Percentiles rank a stretch among this genome's conserved stretches.
These are phyloP conservation scores for Rhododendron mucronatum DNA, from an alignment of 148 eudicot genomes.

Conservation along the genomic window DNA sequence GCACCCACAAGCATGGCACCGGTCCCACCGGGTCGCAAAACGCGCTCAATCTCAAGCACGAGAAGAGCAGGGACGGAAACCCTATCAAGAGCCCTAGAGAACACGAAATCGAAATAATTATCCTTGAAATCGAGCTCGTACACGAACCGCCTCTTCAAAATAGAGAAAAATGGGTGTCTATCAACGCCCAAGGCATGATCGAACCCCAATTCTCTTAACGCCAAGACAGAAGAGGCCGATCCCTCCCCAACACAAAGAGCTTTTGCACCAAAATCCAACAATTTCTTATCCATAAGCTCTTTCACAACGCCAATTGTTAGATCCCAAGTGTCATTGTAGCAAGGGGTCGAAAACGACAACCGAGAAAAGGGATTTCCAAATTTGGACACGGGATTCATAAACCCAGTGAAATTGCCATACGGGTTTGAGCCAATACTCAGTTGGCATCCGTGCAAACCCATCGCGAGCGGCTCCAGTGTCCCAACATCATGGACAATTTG, in stretches of 20 bases:
- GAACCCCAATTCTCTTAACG: conserved; percentile 55
- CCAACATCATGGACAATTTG: conserved; percentile 48
- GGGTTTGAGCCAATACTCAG: conserved; percentile 28
- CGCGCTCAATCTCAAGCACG: conserved; percentile 73
- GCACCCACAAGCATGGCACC: conserved; percentile 63
- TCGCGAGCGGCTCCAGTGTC: conserved; percentile 23
- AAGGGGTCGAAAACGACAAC: conserved; percentile 4
- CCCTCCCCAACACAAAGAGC: conserved; percentile 73
- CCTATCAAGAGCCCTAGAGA: conserved; percentile 61
- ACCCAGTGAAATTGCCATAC: conserved; percentile 16
- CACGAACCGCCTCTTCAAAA: conserved; percentile 45
- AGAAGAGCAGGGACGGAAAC: conserved; percentile 72
- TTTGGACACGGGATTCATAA: conserved; percentile 28
- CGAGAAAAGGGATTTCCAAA: conserved; percentile 24
- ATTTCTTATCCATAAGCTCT: conserved; percentile 55
- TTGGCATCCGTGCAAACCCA: conserved; percentile 35
- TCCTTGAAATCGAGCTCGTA: conserved; percentile 57
- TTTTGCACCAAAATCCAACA: conserved; percentile 45
- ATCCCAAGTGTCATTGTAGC: conserved; percentile 33
- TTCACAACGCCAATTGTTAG: conserved; percentile 48
- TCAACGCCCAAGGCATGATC: conserved; percentile 39
- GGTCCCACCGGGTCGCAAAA: conserved; percentile 65
- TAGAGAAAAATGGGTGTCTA: conserved; percentile 59
- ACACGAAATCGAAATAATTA: conserved; percentile 54
- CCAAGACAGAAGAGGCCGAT: conserved; percentile 36